Conservation (phyloP, 108 stramenopile genomes). For the Seminavis robusta region DNA sequence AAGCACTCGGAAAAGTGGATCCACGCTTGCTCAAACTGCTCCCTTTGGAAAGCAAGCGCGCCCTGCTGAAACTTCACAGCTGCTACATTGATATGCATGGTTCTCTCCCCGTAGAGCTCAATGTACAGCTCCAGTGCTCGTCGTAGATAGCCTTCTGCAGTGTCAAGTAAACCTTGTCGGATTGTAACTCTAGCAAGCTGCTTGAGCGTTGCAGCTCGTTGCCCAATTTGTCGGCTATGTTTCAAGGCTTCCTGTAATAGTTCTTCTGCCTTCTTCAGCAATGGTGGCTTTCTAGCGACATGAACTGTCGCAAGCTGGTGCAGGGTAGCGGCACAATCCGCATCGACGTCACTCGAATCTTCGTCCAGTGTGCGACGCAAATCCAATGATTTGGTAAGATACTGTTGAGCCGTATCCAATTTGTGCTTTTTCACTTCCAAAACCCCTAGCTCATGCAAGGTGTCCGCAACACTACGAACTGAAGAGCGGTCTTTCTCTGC, state of each 20-base stretch:
- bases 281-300: slow-evolving; percentile 57
- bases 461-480: slow-evolving; percentile 17
- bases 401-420: slow-evolving; percentile 39
- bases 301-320: slow-evolving; percentile 65
- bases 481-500: slow-evolving; percentile 6
- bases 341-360: slow-evolving; percentile 23
- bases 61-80: slow-evolving; percentile 71
- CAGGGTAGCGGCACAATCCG: slow-evolving; percentile 47
- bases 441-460: slow-evolving; percentile 58
- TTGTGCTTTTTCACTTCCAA: slow-evolving; percentile 63
- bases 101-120: slow-evolving; percentile 58
- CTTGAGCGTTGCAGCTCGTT: slow-evolving; percentile 65
- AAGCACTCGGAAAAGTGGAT: slow-evolving; percentile 43
- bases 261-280: slow-evolving; percentile 40
- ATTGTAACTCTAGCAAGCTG: slow-evolving; percentile 64
- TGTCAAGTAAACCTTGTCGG: slow-evolving; percentile 45
- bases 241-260: slow-evolving; percentile 52
- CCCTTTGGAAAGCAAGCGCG: slow-evolving; percentile 52
- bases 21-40: slow-evolving; percentile 53
- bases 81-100: slow-evolving; percentile 59
- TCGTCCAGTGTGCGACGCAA: slow-evolving; percentile 29
- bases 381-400: slow-evolving; percentile 38
- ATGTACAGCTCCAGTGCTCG: slow-evolving; percentile 54
- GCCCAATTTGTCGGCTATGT: slow-evolving; percentile 53
- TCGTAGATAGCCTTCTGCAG: slow-evolving; percentile 47